A percentile compares a stretch with the other conserved stretches of the same genome.
These are phyloP conservation scores for Bipolaris oryzae DNA, from an alignment of 2,329 filamentous ascomycete genomes.

Conservation along the genomic window DNA sequence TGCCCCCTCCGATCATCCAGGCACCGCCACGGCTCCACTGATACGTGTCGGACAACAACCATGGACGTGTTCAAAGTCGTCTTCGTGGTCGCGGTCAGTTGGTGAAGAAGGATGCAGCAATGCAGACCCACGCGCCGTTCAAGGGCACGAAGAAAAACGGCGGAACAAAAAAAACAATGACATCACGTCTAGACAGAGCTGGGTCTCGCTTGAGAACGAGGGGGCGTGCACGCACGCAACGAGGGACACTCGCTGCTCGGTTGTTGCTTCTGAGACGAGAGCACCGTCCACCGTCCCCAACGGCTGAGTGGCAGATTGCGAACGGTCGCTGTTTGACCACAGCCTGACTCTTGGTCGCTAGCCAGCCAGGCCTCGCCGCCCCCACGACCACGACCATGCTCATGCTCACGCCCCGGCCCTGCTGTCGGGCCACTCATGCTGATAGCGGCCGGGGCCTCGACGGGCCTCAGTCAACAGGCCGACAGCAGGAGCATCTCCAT, in stretches of 20 bases:
- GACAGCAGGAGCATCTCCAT: no score
- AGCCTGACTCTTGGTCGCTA: no score
- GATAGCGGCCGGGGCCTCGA: constrained; percentile 2
- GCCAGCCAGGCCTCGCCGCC: neutral
- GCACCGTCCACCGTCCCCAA: constrained; percentile 13
- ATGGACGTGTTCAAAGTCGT: neutral
- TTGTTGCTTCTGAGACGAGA: constrained; percentile 18
- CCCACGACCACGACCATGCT: no score
- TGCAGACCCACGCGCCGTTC: constrained; percentile 7
- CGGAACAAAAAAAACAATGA: constrained; percentile 16
- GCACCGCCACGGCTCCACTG: constrained; percentile 16
- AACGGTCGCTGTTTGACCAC: constrained; percentile 12
- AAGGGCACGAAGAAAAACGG: constrained; percentile 9
- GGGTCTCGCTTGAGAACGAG: constrained; percentile 4
- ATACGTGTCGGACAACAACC: neutral
- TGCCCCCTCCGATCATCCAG: constrained; percentile 30
- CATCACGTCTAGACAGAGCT: constrained; percentile 13
- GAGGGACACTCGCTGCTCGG: constrained; percentile 1
- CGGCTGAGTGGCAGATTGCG: constrained; percentile 24
- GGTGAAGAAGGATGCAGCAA: neutral
- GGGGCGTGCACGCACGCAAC: no score
- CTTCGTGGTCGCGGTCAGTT: neutral
- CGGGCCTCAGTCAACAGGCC: neutral
- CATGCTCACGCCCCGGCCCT: constrained; percentile 4
- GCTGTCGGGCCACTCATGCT: constrained; percentile 14